phyloP scores from a whole-genome alignment of 2,329 filamentous ascomycete genomes.

The Botrytis galanthina region DNA sequence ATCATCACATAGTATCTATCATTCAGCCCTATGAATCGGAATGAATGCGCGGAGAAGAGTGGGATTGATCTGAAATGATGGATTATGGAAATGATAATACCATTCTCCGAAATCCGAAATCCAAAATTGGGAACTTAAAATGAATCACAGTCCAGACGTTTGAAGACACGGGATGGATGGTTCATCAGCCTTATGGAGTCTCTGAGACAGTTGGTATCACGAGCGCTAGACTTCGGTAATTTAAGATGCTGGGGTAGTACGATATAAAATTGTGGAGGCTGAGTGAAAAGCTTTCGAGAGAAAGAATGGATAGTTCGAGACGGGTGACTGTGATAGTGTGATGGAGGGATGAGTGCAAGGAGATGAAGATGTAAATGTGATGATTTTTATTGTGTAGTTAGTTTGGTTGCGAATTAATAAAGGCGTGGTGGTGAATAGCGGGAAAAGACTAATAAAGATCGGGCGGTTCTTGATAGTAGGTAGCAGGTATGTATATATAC shows the following conservation, averaged over 20 bases:
- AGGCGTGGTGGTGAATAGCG: not conserved
- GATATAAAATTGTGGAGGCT: not conserved
- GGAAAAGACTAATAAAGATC: not conserved
- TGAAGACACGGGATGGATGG: not conserved
- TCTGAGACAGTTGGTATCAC: not conserved
- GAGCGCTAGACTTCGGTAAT: not conserved
- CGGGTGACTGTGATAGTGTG: not conserved
- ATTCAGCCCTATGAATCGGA: not conserved
- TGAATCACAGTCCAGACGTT: not conserved
- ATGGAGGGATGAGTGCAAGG: not conserved
- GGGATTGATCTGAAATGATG: not conserved
- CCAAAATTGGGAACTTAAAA: not conserved
- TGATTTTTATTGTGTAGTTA: not conserved
- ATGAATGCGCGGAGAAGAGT: not conserved
- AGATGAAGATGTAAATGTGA: not conserved
- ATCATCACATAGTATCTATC: not conserved
- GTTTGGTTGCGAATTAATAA: not conserved
- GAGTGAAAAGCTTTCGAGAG: not conserved
- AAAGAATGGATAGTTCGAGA: not conserved
- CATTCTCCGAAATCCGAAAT: not conserved
- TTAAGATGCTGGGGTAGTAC: not conserved
- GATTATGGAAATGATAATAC: not conserved
- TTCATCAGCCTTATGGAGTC: not conserved
- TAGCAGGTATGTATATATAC: not conserved
- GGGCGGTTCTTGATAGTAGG: not conserved